Evolutionary conservation across 1,284 basidiomycete genomes (phyloP).

Genomic region (Quambalaria eucalypti): DNA sequence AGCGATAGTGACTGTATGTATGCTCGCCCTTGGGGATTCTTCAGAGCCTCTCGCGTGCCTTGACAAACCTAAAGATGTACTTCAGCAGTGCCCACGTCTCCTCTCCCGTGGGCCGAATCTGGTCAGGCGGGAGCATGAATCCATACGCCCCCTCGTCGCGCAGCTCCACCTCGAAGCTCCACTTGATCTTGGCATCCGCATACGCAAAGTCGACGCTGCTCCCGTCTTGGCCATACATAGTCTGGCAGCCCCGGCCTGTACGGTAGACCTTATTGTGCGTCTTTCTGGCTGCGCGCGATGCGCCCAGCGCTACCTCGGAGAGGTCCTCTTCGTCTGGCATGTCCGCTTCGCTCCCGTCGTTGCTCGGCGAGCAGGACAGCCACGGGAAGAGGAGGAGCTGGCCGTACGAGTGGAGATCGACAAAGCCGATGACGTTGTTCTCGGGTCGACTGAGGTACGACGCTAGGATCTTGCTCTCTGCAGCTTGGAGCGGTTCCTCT

Average conservation of each 20-base stretch:
- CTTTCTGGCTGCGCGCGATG: conserved; percentile 57
- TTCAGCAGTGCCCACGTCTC: not conserved
- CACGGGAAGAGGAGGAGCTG: conserved; percentile 50
- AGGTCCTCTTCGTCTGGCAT: conserved; percentile 73
- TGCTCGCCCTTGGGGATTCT: too few relatives aligned
- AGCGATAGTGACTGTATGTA: too few relatives aligned
- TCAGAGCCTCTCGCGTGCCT: not conserved
- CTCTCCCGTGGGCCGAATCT: not conserved
- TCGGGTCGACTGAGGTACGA: conserved; percentile 59
- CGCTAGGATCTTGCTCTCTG: conserved; percentile 66
- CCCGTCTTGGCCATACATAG: conserved; percentile 18
- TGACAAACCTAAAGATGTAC: not conserved
- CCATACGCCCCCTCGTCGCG: conserved; percentile 77
- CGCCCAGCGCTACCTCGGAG: conserved; percentile 66
- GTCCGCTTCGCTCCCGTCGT: not conserved
- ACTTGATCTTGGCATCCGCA: conserved; percentile 59
- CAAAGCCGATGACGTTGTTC: conserved; percentile 54
- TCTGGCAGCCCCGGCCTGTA: conserved; percentile 61
- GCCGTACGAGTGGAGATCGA: conserved; percentile 73
- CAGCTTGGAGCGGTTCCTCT: conserved; percentile 54
- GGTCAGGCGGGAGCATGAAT: conserved; percentile 37
- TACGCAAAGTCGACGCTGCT: conserved; percentile 5
- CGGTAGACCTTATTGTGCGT: conserved; percentile 56
- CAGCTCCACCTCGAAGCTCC: conserved; percentile 67
- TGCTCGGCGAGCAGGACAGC: not conserved